phyloP scores from a whole-genome alignment of 345 rosid genomes.

The Populus simonii region DNA sequence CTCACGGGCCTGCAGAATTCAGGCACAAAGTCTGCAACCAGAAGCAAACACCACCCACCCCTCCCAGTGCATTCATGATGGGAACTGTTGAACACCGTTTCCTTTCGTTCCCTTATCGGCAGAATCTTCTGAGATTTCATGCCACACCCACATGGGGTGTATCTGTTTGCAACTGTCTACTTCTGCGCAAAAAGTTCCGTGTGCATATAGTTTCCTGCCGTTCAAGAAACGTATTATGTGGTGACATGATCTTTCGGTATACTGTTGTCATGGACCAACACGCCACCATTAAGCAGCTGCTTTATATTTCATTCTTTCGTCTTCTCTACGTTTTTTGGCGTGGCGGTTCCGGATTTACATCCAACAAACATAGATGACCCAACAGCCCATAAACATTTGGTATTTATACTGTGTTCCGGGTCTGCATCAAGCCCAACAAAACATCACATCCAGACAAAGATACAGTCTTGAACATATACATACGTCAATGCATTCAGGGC shows the following conservation, averaged over 20 bases:
- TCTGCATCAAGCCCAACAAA: no score
- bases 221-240: neutral
- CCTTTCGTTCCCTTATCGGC: slow-evolving; percentile 4
- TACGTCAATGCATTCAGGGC: no score
- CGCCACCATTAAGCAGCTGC: neutral
- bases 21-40: slow-evolving; percentile 45
- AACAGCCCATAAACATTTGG: no score
- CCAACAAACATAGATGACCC: no score
- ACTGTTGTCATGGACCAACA: neutral
- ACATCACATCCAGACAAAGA: no score
- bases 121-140: slow-evolving; percentile 23
- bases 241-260: neutral
- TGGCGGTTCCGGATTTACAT: no score
- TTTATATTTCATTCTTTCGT: neutral
- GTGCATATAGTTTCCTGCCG: no score
- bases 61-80: slow-evolving; percentile 8
- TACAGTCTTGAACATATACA: no score
- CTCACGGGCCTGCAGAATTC: slow-evolving; percentile 42
- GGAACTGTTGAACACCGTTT: neutral
- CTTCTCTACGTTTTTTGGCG: neutral
- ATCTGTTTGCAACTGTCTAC: neutral
- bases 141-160: slow-evolving; percentile 17
- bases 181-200: neutral
- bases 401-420: no score
- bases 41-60: slow-evolving; percentile 17